A percentile compares a stretch with the other conserved stretches of the same genome.
These are phyloP conservation scores for Botryotinia calthae DNA, from an alignment of 2,329 filamentous ascomycete genomes.

Conservation along the genomic window DNA sequence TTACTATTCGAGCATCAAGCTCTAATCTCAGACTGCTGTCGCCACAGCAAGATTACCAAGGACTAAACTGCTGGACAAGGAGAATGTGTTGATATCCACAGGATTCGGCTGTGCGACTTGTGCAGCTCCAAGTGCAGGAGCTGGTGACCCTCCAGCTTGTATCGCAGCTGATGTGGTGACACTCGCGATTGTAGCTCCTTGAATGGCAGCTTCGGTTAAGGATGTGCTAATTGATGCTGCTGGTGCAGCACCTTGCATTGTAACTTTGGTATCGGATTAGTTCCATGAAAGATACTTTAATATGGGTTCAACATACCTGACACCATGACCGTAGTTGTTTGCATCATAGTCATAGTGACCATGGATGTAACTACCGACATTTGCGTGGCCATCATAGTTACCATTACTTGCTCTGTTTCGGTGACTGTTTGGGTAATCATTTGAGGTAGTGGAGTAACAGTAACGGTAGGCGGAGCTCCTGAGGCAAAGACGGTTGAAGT, in stretches of 20 bases:
- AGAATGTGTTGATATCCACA: constrained; percentile 34
- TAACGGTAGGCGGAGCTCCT: constrained; percentile 40
- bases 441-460: constrained; percentile 40
- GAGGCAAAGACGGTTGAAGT: constrained; percentile 40
- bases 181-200: background rate
- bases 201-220: background rate
- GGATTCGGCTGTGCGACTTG: constrained; percentile 16
- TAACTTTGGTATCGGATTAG: background rate
- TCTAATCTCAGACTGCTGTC: constrained; percentile 19
- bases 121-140: constrained; percentile 16
- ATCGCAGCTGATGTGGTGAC: background rate
- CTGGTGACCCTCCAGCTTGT: background rate
- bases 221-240: background rate
- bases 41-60: constrained; percentile 35
- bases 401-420: constrained; percentile 17
- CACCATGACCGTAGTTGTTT: constrained; percentile 14
- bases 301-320: constrained; percentile 5
- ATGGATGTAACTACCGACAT: constrained; percentile 23
- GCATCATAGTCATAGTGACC: constrained; percentile 26
- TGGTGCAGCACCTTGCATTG: background rate
- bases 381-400: constrained; percentile 8
- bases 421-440: constrained; percentile 27
- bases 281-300: background rate
- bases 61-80: constrained; percentile 32
- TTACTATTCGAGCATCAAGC: constrained; percentile 13